Evolutionary conservation across 768 basidiomycete genomes (phyloP), one percentile per base, ranked within the genome.

Genomic region (Kwoniella shandongensis): DNA sequence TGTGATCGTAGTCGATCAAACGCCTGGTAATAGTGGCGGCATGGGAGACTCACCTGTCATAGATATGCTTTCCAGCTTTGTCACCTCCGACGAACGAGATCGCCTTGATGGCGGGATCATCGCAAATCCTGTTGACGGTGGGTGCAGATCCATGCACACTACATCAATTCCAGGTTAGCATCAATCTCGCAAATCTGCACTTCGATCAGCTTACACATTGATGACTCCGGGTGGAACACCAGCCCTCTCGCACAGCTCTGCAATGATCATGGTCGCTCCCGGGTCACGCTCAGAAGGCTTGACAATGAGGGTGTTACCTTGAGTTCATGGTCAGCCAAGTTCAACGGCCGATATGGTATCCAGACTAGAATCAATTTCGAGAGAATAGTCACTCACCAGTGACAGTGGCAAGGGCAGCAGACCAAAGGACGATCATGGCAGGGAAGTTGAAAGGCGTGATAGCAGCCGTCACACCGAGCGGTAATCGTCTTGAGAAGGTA

Each of bases 231-330:
- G 73, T 13, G 75, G 76, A 25, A 77, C 58, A 61, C 67, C 89
- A 54, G 94, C 91, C 51, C 84, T 85, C 76, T 89, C 85, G 71
- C 89, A 91, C 3, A 97, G 82, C 78, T 99, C 94, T 29, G 92
- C 91, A 59, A 99, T 91, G 53, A 99, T 94, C 88, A 96, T 92
- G 5, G 91, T 87, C 13, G 96, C 94, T 45, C 94, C 94, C 13
- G 94, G 94, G 73, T 96, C 93, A 23, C 94, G 86, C 75, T 99
- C 94, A 1, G 89, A 92, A 18, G 94, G 94, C 70, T 99, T 99
- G 59, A 99, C 80, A 58, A 99, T 82, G 39, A 99, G 82, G 0
- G 94, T 91, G 69, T 99, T 99, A 29, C 94, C 94, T 69, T 39
- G 10, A 47, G 11, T 29, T 0, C 90, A 0, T 8, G 13, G 4